Base-by-base conservation (phyloP, 768 basidiomycete species). In the Phanerochaete sordida region DNA sequence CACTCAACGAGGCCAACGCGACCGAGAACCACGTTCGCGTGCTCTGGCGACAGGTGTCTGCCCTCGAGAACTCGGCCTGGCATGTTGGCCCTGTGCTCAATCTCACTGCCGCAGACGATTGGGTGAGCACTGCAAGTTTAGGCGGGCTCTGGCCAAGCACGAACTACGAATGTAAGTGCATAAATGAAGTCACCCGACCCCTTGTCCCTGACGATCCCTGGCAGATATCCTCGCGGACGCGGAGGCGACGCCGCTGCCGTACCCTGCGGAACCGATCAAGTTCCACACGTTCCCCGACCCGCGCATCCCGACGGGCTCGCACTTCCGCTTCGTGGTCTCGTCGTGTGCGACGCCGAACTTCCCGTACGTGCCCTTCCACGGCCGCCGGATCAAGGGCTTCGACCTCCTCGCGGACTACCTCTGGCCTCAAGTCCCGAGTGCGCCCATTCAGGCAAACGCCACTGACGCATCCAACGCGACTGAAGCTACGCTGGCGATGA, bases 221-320 rank as follows among this genome's bases (percentile, higher is more conserved):
- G 37, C 31, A 85, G 84, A 85, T 72, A 74, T 72, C 31, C 65
- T 80, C 68, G 65, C 75, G 43, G 61, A 71, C 54, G 50, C 68
- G 28, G 81, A 85, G 62, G 69, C 72, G 43, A 78, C 79, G 2
- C 50, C 77, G 59, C 75, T 85, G 33, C 78, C 79, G n/a, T 81
- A 80, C 69, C 83, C 84, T 16, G 54, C 65, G 15, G 65, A 66
- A 5, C 82, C 86, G 7, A 79, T 88, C 48, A 70, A 71, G 23
- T 91, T 93, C 76, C 82, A 75, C 59, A 93, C 90, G 8, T 89
- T 87, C 73, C 89, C 90, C 2, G 90, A 92, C 69, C 79, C 86
- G 8, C 77, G 81, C 11, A 76, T 89, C 23, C 67, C 78, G 8
- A 70, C 75, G 24, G 81, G 82, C 28, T 74, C 73, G 31, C 81